These are phyloP conservation scores for Skeletonema potamos DNA, from an alignment of 108 stramenopile genomes.

Conservation along the genomic window DNA sequence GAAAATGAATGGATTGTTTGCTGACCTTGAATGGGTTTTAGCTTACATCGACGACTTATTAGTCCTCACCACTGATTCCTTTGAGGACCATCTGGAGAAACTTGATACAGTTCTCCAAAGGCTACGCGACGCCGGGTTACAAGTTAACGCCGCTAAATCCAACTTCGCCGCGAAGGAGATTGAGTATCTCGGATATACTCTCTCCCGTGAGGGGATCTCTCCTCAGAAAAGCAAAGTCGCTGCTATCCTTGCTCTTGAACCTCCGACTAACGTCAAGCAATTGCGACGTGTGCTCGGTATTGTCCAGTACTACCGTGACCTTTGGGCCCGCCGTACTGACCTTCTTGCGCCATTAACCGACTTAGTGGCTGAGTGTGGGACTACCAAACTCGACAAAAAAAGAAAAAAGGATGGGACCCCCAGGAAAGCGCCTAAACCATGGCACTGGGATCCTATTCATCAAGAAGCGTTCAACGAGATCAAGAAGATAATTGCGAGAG, in stretches of 20 bases:
- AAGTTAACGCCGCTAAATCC: background rate
- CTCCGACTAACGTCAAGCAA: conserved; percentile 8
- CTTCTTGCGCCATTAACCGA: conserved; percentile 48
- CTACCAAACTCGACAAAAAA: background rate
- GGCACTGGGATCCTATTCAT: conserved; percentile 29
- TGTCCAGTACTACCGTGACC: conserved; percentile 53
- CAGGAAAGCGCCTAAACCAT: conserved; percentile 1
- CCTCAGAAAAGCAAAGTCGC: conserved; percentile 27
- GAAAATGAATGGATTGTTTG: too few species aligned
- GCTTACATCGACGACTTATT: conserved; percentile 44
- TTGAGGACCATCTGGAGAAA: conserved; percentile 37
- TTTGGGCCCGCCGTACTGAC: conserved; percentile 42
- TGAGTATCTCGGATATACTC: conserved; percentile 32
- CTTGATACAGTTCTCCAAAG: conserved; percentile 9
- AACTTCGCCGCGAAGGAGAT: conserved; percentile 10
- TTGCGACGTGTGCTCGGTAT: conserved; percentile 14
- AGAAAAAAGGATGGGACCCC: background rate
- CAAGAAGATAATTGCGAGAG: conserved; percentile 36
- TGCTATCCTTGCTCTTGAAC: conserved; percentile 33
- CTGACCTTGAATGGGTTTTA: too few species aligned
- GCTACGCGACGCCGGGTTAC: conserved; percentile 11
- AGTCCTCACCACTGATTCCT: conserved; percentile 8
- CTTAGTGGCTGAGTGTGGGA: conserved; percentile 17
- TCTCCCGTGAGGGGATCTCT: conserved; percentile 9
- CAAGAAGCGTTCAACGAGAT: conserved; percentile 49